These are phyloP conservation scores for Wickerhamiella domercqiae DNA, from an alignment of 805 yeast genomes.

Conservation along the genomic window DNA sequence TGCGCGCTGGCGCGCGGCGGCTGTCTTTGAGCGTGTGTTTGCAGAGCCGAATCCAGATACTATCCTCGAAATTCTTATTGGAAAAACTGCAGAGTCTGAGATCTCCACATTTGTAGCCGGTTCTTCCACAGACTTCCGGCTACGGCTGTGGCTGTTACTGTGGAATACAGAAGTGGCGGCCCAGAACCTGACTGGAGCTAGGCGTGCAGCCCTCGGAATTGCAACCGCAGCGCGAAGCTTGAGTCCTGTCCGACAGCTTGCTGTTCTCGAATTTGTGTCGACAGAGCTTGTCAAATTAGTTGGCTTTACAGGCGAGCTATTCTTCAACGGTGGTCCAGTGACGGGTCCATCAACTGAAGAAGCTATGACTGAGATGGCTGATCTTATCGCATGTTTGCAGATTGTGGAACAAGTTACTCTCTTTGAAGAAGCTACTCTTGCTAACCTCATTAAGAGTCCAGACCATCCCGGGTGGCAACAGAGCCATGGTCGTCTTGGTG, in stretches of 20 bases:
- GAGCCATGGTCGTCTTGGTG: slow-evolving; percentile 19
- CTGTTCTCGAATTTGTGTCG: not conserved
- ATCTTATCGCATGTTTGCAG: too few relatives aligned
- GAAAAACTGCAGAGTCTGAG: slow-evolving; percentile 28
- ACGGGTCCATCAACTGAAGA: not conserved
- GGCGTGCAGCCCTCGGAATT: not conserved
- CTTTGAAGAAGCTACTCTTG: slow-evolving; percentile 24
- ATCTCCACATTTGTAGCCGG: slow-evolving; percentile 44
- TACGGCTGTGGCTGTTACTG: slow-evolving; percentile 63
- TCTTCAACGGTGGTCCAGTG: not conserved
- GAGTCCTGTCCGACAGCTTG: not conserved
- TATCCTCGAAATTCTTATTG: slow-evolving; percentile 25
- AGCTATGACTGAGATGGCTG: too few relatives aligned
- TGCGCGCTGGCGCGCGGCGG: slow-evolving; percentile 55
- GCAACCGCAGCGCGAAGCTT: too few relatives aligned
- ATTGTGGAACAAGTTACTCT: not conserved
- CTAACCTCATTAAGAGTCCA: slow-evolving; percentile 20
- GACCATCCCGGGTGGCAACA: slow-evolving; percentile 22
- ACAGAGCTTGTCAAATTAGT: not conserved
- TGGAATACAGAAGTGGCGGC: slow-evolving; percentile 30
- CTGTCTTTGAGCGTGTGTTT: slow-evolving; percentile 43
- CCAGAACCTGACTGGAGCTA: slow-evolving; percentile 4
- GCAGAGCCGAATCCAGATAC: slow-evolving; percentile 11
- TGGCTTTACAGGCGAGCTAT: not conserved
- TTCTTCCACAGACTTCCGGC: slow-evolving; percentile 49